Conservation (phyloP, 352 stramenopile genomes). For the Phytophthora pluvialis region DNA sequence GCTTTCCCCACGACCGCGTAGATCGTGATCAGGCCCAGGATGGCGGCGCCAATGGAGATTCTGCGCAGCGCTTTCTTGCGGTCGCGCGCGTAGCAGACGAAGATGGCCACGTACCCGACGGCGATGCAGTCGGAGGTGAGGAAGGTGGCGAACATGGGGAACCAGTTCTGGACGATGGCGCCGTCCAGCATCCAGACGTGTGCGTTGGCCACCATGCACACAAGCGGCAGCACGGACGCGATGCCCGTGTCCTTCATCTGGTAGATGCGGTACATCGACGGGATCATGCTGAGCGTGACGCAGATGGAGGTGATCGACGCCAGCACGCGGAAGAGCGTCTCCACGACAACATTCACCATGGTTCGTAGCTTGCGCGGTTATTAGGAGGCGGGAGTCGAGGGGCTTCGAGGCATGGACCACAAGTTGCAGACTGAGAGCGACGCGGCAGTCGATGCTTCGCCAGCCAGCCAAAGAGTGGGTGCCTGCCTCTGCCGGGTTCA, state of each 20-base stretch:
- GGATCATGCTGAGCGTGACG: slow-evolving; percentile 43
- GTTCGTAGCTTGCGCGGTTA: background rate
- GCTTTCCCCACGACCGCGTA: slow-evolving; percentile 33
- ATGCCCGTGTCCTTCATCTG: slow-evolving; percentile 38
- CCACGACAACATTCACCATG: slow-evolving; percentile 38
- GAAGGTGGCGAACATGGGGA: slow-evolving; percentile 51
- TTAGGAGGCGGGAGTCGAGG: background rate
- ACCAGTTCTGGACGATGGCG: slow-evolving; percentile 37
- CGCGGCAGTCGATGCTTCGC: too few relatives aligned
- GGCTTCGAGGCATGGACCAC: background rate
- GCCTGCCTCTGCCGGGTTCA: slow-evolving; percentile 11
- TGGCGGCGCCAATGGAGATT: slow-evolving; percentile 15
- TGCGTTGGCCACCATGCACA: slow-evolving; percentile 39
- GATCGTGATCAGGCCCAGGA: slow-evolving; percentile 34
- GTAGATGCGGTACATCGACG: slow-evolving; percentile 46
- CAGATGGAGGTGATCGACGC: slow-evolving; percentile 37
- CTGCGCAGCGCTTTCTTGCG: slow-evolving; percentile 32
- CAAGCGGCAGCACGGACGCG: slow-evolving; percentile 39
- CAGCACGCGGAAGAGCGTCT: slow-evolving; percentile 43
- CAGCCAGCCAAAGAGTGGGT: too few relatives aligned
- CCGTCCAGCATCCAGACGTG: slow-evolving; percentile 54
- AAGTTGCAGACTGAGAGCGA: slow-evolving; percentile 12
- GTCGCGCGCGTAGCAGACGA: slow-evolving; percentile 37
- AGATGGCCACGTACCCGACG: slow-evolving; percentile 33
- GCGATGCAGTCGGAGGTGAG: slow-evolving; percentile 34